Percentiles rank a stretch among this genome's conserved stretches.
These are phyloP conservation scores for Hymenoscyphus fructigenus DNA, from an alignment of 2,329 filamentous ascomycete genomes.

Conservation along the genomic window DNA sequence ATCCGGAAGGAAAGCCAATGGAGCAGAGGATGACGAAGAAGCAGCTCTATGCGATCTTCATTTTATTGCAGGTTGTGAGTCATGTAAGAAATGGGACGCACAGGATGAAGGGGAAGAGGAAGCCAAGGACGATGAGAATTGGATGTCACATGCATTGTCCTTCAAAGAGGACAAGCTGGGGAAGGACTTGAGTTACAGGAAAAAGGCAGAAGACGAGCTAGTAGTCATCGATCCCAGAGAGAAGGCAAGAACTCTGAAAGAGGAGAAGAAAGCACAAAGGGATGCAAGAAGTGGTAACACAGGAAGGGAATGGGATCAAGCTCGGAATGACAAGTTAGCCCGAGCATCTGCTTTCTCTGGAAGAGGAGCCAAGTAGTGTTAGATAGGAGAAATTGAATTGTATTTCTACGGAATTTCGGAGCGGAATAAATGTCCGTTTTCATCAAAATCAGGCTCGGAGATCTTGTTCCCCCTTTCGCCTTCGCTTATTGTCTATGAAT, in stretches of 20 bases:
- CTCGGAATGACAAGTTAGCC: slow-evolving; percentile 56
- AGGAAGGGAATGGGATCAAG: slow-evolving; percentile 59
- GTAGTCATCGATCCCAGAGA: slow-evolving; percentile 91
- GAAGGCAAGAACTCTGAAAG: slow-evolving; percentile 70
- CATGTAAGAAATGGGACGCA: slow-evolving; percentile 78
- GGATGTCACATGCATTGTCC: slow-evolving; percentile 82
- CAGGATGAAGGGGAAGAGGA: slow-evolving; percentile 49
- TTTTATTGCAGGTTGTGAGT: slow-evolving; percentile 94
- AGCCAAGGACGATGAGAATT: slow-evolving; percentile 64
- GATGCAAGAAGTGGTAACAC: slow-evolving; percentile 51
- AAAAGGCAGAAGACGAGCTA: slow-evolving; percentile 86
- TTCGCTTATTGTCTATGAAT: not conserved
- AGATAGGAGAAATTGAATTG: slow-evolving; percentile 1
- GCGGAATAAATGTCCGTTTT: not conserved
- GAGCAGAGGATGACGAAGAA: slow-evolving; percentile 60
- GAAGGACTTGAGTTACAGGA: slow-evolving; percentile 86
- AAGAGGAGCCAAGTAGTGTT: slow-evolving; percentile 51
- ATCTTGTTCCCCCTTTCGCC: not conserved
- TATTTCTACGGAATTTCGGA: not conserved
- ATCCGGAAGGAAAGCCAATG: slow-evolving; percentile 31
- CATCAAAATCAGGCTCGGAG: not conserved
- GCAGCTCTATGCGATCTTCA: slow-evolving; percentile 84
- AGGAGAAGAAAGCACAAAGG: slow-evolving; percentile 60
- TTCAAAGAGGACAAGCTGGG: slow-evolving; percentile 89
- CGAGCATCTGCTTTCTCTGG: slow-evolving; percentile 53